phyloP scores from a whole-genome alignment of 1,139 yeast species.

The Schizosaccharomyces versatilis region DNA sequence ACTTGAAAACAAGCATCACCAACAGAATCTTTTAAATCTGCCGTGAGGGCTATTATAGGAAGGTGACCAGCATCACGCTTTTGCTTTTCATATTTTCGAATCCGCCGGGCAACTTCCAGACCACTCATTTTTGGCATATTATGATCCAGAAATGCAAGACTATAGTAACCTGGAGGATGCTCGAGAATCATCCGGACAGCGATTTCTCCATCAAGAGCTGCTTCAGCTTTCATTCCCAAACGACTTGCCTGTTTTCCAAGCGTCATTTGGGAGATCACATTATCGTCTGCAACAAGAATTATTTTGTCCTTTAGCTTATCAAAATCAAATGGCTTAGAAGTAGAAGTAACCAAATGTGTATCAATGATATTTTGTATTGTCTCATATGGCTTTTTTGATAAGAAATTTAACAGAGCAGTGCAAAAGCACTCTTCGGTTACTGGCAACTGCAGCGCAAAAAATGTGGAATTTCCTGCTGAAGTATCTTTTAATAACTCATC shows the following conservation, averaged over 20 bases:
- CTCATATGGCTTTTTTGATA: no score
- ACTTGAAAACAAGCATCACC: neutral
- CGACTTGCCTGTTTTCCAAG: constrained; percentile 6
- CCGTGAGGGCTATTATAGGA: neutral
- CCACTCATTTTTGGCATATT: constrained; percentile 8
- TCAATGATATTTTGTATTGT: no score
- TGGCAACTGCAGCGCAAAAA: no score
- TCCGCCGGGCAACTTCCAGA: neutral
- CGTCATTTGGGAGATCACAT: constrained; percentile 7
- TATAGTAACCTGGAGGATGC: constrained; percentile 3
- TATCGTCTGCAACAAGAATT: constrained; percentile 7
- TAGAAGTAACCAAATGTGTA: no score
- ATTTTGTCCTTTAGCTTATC: neutral
- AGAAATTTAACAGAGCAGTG: no score
- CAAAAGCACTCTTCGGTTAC: no score
- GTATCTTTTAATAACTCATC: neutral
- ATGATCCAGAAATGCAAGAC: constrained; percentile 3
- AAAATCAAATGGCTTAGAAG: neutral
- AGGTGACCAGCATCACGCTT: neutral
- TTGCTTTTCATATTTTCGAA: neutral
- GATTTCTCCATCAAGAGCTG: constrained; percentile 8
- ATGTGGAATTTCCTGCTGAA: no score
- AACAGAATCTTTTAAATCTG: neutral
- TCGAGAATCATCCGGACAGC: constrained; percentile 6
- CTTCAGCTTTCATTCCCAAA: constrained; percentile 7